Base-by-base conservation (phyloP, 1,139 yeast genomes). In the Lodderomyces parapsilosis region DNA sequence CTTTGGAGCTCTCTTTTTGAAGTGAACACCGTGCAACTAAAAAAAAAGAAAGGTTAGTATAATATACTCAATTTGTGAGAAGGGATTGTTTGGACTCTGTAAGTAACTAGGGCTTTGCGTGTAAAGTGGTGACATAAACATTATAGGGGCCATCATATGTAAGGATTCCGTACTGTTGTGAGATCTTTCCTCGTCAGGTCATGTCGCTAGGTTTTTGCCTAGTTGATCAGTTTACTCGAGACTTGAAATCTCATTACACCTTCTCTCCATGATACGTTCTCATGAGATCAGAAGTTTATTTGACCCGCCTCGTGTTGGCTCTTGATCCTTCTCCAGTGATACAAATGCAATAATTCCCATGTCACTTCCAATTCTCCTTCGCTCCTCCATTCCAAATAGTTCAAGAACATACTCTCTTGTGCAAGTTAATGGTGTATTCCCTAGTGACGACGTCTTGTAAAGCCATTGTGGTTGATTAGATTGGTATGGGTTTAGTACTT, bases 1-100 rank as follows among this genome's bases (percentile, higher is more conserved):
- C 74, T 81, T 87, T 79, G 99, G 99, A 70, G 99, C 99, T 83
- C 98, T 89, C 89, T 88, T 88, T 86, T 93, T 94, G 96, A 93
- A 93, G 78, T 89, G 86, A 65, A 85, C 91, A 82, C 99, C 98
- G 78, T 87, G 95, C 74, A 89, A 87, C 94, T 86, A 66, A 37
- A 59, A 48, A 45, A 5, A 22, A 39, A 24, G 6, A 22, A 13
- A 6, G 14, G 33, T 30, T 30, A 30, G 33, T 30, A 30, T 6
- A 27, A 13, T 25, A n/a, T 24, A n/a, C n/a, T 24, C 27, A 6
- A 24, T 24, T 24, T n/a, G 31, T 10, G 14, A 27, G 31, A n/a
- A 8, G 17, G 13, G 4, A n/a, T 6, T 27, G 19, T 24, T 9
- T 24, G 27, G 10, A 24, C n/a, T 8, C 4, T 4, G 6, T 9